Evolutionary conservation across 768 basidiomycete species (phyloP), one percentile per base, ranked within the genome.

Genomic region (Psilocybe cyanescens): DNA sequence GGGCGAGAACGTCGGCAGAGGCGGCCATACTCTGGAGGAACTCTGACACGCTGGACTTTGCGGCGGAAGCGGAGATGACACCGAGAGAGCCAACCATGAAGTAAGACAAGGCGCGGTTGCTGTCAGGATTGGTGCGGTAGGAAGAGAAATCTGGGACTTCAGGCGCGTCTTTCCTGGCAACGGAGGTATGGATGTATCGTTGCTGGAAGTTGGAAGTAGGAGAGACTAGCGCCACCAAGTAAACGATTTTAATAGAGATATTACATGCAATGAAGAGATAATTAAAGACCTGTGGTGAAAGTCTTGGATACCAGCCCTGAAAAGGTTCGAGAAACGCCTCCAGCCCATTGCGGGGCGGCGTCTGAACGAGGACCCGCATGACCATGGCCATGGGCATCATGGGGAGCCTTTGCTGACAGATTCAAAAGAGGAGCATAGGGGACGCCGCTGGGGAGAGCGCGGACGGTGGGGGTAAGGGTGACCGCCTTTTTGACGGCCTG

Each of bases 21-120:
- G 97, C 97, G 55, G 94, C 85, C 95, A 99, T 97, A 65, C 94
- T 95, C 71, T 90, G 86, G 62, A 99, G 82, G 79, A 99, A 96
- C 76, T 97, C 96, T 63, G 93, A 86, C 66, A 99, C 89, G 67
- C 90, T 88, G 33, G 94, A 94, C 80, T 99, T 97, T 68, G 96
- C 96, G 61, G 87, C 94, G 17, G 94, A 94, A 58, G 97, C 97
- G 64, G 94, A 89, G 76, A 99, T 86, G 70, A 97, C 85, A 71
- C 97, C 97, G 70, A 98, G 84, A 45, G 94, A 84, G 69, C 94
- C 92, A 65, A 94, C 87, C 90, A 95, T 91, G 77, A 95, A 90
- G 79, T 95, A 95, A 41, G 91, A 91, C 53, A 94, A 77, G 50
- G 90, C 86, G 63, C 91, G 90, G 80, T 91, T 91, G 67, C 71